phyloP scores from a whole-genome alignment of 169 alveolate species.

The Toxoplasma gondii region DNA sequence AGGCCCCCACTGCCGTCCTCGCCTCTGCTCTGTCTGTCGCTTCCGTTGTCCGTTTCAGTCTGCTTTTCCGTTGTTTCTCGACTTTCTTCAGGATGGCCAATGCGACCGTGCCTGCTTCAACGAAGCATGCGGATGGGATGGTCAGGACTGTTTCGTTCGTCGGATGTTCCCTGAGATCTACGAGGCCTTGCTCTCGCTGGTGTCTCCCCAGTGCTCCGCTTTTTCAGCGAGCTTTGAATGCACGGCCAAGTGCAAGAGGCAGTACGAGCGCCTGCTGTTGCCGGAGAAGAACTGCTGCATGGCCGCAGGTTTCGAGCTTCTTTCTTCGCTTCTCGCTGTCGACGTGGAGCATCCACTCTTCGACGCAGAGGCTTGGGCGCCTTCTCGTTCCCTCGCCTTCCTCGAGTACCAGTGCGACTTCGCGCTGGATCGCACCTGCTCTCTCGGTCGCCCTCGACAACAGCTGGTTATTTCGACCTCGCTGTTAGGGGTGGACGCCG shows the following conservation, averaged over 20 bases:
- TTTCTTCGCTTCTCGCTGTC: neutral
- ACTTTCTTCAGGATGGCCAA: conserved; percentile 75
- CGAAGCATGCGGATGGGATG: conserved; percentile 78
- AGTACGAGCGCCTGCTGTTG: conserved; percentile 52
- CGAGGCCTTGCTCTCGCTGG: conserved; percentile 54
- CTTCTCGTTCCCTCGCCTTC: conserved; percentile 71
- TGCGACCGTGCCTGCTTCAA: conserved; percentile 77
- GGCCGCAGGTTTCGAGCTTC: conserved; percentile 56
- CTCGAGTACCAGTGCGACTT: conserved; percentile 74
- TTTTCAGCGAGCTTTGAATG: conserved; percentile 55
- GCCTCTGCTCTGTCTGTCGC: neutral
- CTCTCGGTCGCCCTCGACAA: conserved; percentile 71
- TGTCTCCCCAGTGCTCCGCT: conserved; percentile 51
- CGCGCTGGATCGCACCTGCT: conserved; percentile 74
- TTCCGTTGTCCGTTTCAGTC: neutral
- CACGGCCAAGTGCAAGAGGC: conserved; percentile 51
- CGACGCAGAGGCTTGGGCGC: conserved; percentile 50
- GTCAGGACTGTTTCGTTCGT: conserved; percentile 72
- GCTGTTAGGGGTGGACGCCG: conserved; percentile 42
- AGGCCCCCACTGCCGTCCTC: too few species aligned
- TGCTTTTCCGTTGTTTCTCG: neutral
- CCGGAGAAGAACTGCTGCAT: conserved; percentile 67
- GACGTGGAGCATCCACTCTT: conserved; percentile 27
- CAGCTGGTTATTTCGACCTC: conserved; percentile 39
- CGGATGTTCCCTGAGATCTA: conserved; percentile 75